Percentiles rank a stretch among this genome's conserved stretches.
These are phyloP conservation scores for Diaporthe eres DNA, from an alignment of 2,329 filamentous ascomycete genomes.

Conservation along the genomic window DNA sequence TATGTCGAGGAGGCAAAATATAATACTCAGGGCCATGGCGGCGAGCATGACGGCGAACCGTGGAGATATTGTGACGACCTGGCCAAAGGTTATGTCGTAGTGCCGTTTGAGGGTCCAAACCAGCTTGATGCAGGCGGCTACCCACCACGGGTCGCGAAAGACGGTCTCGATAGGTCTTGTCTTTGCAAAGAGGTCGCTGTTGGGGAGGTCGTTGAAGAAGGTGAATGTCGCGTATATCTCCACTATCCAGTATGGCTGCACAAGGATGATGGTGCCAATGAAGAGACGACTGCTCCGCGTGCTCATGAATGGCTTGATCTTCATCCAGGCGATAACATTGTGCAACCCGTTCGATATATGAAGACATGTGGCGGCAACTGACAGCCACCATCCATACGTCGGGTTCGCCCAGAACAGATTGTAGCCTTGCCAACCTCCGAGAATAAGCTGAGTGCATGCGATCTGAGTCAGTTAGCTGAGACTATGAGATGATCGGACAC, in stretches of 20 bases:
- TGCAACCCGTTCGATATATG: slow-evolving; percentile 75
- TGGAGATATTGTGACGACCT: slow-evolving; percentile 72
- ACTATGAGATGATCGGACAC: slow-evolving; percentile 69
- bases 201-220: slow-evolving; percentile 60
- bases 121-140: slow-evolving; percentile 71
- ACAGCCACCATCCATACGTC: slow-evolving; percentile 75
- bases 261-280: slow-evolving; percentile 70
- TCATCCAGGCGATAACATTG: slow-evolving; percentile 78
- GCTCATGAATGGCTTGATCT: slow-evolving; percentile 72
- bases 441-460: slow-evolving; percentile 34
- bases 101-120: slow-evolving; percentile 74
- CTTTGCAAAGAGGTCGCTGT: slow-evolving; percentile 28
- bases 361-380: slow-evolving; percentile 70
- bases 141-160: slow-evolving; percentile 74
- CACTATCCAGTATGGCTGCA: slow-evolving; percentile 74
- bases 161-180: slow-evolving; percentile 38
- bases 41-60: slow-evolving; percentile 74
- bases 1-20: slow-evolving; percentile 74
- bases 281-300: slow-evolving; percentile 66
- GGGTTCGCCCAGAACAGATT: slow-evolving; percentile 49
- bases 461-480: slow-evolving; percentile 42
- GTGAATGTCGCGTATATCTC: slow-evolving; percentile 77
- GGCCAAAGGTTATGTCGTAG: slow-evolving; percentile 70
- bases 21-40: slow-evolving; percentile 72
- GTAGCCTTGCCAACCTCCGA: slow-evolving; percentile 50